Evolutionary conservation across 805 yeast species (phyloP), one percentile per base, ranked within the genome.

Genomic region (Hemisphaericaspora nanyangensis): DNA sequence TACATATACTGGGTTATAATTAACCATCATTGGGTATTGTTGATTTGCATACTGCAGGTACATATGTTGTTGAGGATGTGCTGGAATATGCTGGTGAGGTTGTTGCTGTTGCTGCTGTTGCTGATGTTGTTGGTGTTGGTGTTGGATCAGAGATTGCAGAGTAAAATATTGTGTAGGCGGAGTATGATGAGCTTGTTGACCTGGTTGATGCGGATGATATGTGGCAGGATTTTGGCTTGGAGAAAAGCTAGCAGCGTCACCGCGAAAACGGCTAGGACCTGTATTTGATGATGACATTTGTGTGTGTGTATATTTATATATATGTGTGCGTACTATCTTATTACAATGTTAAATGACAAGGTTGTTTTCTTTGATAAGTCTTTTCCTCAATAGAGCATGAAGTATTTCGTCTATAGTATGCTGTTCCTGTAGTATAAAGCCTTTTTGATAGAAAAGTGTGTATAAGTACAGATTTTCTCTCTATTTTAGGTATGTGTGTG

Each of bases 181-280:
- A 17, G 10, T 29, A 17, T 15, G 34, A 29, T 19, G 36, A 31
- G 22, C 38, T 26, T 24, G 41, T 42, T 11, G 49, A 50, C 28
- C 50, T 20, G 6, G 47, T 19, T 16, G 35, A 15, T 30, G 37
- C 1, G 31, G 38, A 31, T 34, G 42, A 7, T 38, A 38, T 13
- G 29, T 12, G 17, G 17, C 26, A 13, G 35, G 47, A 15, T 42
- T 29, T 26, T 48, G 50, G 27, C 55, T 50, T n/a, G 70, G 70
- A 16, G 60, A 54, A 40, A 64, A 64, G 31, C 60, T 57, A 40
- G 65, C 63, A 13, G 66, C 68, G 50, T 63, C 68, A 29, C 61
- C 59, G 49, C 68, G 65, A 49, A 64, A 64, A 37, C 66, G 61
- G 44, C 52, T 52, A 37, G 66, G 58, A 7, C 67, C 65, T 29